Conservation (phyloP, 1,139 yeast species). For the Taphrina flavorubra region DNA sequence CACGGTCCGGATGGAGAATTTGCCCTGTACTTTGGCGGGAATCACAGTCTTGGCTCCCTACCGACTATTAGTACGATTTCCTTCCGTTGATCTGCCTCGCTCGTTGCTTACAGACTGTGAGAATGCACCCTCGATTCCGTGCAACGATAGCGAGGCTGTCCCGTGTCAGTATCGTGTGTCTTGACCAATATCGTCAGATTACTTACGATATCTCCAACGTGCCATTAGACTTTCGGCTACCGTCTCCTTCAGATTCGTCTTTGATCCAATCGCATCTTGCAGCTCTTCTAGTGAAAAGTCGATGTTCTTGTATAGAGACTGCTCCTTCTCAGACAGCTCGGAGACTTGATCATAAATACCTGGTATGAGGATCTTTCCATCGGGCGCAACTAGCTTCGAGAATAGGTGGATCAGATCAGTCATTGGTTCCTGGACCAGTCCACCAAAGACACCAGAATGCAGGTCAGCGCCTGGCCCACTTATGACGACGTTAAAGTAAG, state of each 20-base stretch:
- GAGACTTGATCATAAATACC: conserved; percentile 95
- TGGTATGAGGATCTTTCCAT: conserved; percentile 83
- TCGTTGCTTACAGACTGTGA: conserved; percentile 51
- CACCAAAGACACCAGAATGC: conserved; percentile 99
- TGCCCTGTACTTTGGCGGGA: conserved; percentile 92
- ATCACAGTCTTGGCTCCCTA: conserved; percentile 98
- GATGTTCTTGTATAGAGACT: conserved; percentile 76
- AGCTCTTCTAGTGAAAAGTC: conserved; percentile 85
- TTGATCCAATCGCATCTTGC: conserved; percentile 85
- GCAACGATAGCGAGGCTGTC: conserved; percentile 79
- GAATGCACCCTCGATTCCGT: conserved; percentile 98
- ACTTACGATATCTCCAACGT: conserved; percentile 75
- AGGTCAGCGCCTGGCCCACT: conserved; percentile 92
- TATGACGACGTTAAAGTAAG: conserved; percentile 81
- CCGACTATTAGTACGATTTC: conserved; percentile 51
- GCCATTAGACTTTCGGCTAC: conserved; percentile 90
- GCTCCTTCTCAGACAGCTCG: conserved; percentile 76
- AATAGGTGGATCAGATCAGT: conserved; percentile 78
- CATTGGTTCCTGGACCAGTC: conserved; percentile 97
- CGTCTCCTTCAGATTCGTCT: conserved; percentile 75
- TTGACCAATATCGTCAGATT: not conserved
- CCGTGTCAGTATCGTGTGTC: conserved; percentile 55
- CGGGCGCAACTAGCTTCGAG: conserved; percentile 69
- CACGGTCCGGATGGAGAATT: conserved; percentile 95
- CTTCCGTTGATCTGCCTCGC: too few species aligned